phyloP scores from a whole-genome alignment of 805 yeast genomes.

The Schwanniomyces vanrijiae region DNA sequence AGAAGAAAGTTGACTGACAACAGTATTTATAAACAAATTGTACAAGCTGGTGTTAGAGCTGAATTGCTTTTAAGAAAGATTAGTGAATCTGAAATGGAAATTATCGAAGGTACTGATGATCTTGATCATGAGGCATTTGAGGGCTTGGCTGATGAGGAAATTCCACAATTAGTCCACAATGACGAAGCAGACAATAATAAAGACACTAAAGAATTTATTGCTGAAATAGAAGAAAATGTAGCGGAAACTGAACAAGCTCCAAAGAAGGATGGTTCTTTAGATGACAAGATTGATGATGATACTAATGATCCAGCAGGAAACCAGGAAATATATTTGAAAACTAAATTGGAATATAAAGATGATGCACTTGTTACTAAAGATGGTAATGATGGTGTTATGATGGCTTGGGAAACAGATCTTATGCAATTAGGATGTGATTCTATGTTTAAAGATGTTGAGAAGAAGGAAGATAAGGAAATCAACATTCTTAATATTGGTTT shows the following conservation, averaged over 20 bases:
- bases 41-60: constrained; percentile 89
- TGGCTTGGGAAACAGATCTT: constrained; percentile 89
- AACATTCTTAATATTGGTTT: constrained; percentile 84
- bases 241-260: not conserved
- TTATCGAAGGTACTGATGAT: constrained; percentile 43
- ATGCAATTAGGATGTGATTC: constrained; percentile 82
- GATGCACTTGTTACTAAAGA: constrained; percentile 71
- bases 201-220: constrained; percentile 26
- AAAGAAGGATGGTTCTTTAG: not conserved
- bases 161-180: constrained; percentile 12
- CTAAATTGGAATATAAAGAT: constrained; percentile 67
- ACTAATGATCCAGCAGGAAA: constrained; percentile 57
- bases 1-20: constrained; percentile 46
- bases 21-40: constrained; percentile 48
- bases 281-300: constrained; percentile 7
- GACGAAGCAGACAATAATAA: constrained; percentile 1
- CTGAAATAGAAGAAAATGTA: constrained; percentile 5
- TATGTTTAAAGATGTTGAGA: constrained; percentile 48
- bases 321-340: constrained; percentile 61
- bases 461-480: constrained; percentile 34
- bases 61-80: constrained; percentile 77
- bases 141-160: constrained; percentile 11
- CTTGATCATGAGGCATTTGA: constrained; percentile 24
- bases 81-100: constrained; percentile 61
- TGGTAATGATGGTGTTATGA: constrained; percentile 89